phyloP scores from a whole-genome alignment of 208 protist genomes.

The Leishmania lainsoni region DNA sequence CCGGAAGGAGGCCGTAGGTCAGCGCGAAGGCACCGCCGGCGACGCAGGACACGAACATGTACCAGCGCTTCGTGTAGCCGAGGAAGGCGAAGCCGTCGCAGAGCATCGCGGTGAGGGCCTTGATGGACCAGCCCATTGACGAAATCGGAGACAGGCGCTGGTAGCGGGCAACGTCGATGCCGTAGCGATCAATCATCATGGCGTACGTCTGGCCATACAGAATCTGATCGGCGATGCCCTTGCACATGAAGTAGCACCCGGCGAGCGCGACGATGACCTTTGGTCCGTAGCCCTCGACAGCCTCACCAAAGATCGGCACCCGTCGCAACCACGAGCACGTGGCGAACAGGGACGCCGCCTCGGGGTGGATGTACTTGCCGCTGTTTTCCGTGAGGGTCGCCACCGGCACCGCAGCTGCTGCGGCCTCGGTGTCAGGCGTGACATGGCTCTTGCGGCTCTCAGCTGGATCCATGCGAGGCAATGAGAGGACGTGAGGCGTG shows the following conservation, averaged over 20 bases:
- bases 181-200: slow-evolving; percentile 56
- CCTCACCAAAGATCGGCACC: slow-evolving; percentile 52
- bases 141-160: slow-evolving; percentile 48
- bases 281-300: slow-evolving; percentile 45
- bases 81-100: slow-evolving; percentile 66
- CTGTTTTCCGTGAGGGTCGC: slow-evolving; percentile 63
- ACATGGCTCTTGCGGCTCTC: background rate
- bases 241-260: slow-evolving; percentile 52
- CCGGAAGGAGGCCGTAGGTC: slow-evolving; percentile 50
- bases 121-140: slow-evolving; percentile 65
- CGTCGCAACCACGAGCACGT: slow-evolving; percentile 27
- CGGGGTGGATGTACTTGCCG: slow-evolving; percentile 62
- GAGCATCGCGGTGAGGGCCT: slow-evolving; percentile 61
- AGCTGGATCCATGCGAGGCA: background rate
- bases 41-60: slow-evolving; percentile 54
- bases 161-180: slow-evolving; percentile 40
- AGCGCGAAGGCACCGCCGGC: slow-evolving; percentile 43
- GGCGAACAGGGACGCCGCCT: slow-evolving; percentile 38
- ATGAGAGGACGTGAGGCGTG: too few species aligned
- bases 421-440: background rate
- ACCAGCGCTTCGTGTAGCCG: slow-evolving; percentile 81
- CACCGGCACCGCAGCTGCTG: background rate
- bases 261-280: slow-evolving; percentile 39
- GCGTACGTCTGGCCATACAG: slow-evolving; percentile 33
- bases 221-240: slow-evolving; percentile 59